A percentile compares a stretch with the other conserved stretches of the same genome.
phyloP scores from a whole-genome alignment of 164 flowering plant genomes.

The Amborella trichopoda region DNA sequence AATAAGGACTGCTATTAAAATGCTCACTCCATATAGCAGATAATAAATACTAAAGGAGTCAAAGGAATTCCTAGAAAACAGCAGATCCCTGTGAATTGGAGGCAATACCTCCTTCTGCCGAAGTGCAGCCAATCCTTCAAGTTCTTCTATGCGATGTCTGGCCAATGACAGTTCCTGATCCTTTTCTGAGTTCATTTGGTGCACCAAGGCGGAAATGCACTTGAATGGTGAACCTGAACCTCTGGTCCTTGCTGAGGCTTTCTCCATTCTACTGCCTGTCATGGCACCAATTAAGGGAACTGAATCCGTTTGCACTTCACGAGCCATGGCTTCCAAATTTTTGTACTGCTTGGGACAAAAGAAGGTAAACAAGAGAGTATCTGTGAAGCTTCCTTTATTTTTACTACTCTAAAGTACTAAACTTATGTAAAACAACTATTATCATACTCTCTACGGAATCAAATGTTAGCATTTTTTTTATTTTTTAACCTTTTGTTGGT shows the following conservation, averaged over 20 bases:
- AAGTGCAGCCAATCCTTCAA: conserved; percentile 43
- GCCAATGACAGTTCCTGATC: conserved; percentile 66
- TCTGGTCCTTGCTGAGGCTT: conserved; percentile 42
- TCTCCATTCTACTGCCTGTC: conserved; percentile 34
- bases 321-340: conserved; percentile 62
- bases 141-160: conserved; percentile 51
- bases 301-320: conserved; percentile 35
- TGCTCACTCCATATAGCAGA: no score
- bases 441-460: not conserved
- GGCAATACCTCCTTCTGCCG: conserved; percentile 62
- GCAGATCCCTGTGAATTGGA: not conserved
- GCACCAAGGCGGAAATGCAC: conserved; percentile 68
- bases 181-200: conserved; percentile 70
- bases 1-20: no score
- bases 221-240: conserved; percentile 91
- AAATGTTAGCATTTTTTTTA: no score
- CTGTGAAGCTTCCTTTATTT: no score
- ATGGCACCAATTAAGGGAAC: conserved; percentile 16
- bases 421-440: not conserved
- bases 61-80: no score
- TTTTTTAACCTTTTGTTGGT: conserved; percentile 62
- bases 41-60: not conserved
- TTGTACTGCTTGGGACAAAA: conserved; percentile 59
- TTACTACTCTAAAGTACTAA: no score
- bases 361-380: conserved; percentile 2